Evolutionary conservation across 805 yeast genomes (phyloP), one percentile per base, ranked within the genome.

Genomic region (Monosporozyma siamensis): DNA sequence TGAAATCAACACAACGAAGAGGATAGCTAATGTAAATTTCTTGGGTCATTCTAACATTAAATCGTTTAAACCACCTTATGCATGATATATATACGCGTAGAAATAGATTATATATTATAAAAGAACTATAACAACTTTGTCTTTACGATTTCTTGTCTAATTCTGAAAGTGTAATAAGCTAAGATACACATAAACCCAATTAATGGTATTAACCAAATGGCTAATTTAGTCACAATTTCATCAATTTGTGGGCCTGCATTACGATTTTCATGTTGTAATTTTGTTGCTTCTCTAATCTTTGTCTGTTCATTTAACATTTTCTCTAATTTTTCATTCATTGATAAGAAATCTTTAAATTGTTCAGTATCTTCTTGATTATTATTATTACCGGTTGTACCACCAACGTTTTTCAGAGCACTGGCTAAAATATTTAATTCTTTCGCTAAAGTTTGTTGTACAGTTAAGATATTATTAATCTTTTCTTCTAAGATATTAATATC

Each of bases 11-110:
- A 67, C 68, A 7, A 68, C 70, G 17, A 67, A 64, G 47, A 63
- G 71, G 46, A 58, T 53, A 38, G 74, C 78, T 2, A 74, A 72
- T 54, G 70, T 77, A 8, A 75, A 75, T 49, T 64, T 68, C 39
- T 35, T 70, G 10, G 73, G 71, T 0, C 59, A 69, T 48, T 63
- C 71, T 2, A 74, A 72, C 48, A 66, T 74, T 14, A 58, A 62
- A 41, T 67, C 69, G 8, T 59, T 63, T 29, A 70, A 63, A 46
- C 75, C 79, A 8, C 70, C 74, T 1, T 75, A 71, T 39, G 44
- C 40, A 10, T 34, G 27, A 24, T 9, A 15, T 21, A 18, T n/a
- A n/a, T n/a, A n/a, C n/a, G n/a, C n/a, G n/a, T n/a, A n/a, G n/a
- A n/a, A n/a, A n/a, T n/a, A n/a, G 32, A n/a, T 17, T 30, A 7